Evolutionary conservation across 192 early-diverging fungal genomes (phyloP).

Genomic region (Cladochytrium replicatum): DNA sequence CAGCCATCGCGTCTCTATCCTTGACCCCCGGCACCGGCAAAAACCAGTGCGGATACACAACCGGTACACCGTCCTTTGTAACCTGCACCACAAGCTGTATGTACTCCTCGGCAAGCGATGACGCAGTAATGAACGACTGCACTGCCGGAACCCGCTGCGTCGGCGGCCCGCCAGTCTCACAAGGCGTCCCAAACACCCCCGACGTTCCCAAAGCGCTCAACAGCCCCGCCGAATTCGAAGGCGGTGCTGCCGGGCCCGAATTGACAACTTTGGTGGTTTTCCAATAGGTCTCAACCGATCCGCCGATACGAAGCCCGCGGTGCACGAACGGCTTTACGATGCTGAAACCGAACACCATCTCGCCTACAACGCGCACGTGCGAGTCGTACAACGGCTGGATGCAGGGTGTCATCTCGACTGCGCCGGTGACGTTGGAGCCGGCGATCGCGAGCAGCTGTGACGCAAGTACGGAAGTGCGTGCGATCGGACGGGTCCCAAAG

Average conservation of each 20-base stretch:
- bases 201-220: too few relatives aligned
- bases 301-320: slow-evolving; percentile 83
- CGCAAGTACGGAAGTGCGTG: slow-evolving; percentile 71
- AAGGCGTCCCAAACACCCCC: too few relatives aligned
- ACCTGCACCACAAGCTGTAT: slow-evolving; percentile 82
- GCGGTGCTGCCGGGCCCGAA: too few relatives aligned
- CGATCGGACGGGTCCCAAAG: slow-evolving; percentile 91
- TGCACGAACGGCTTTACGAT: slow-evolving; percentile 83
- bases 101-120: slow-evolving; percentile 84
- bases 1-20: slow-evolving; percentile 52
- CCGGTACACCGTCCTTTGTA: slow-evolving; percentile 77
- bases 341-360: slow-evolving; percentile 71
- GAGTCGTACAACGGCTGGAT: slow-evolving; percentile 77
- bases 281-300: slow-evolving; percentile 98
- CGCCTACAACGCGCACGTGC: slow-evolving; percentile 85
- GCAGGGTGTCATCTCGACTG: slow-evolving; percentile 15
- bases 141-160: too few relatives aligned
- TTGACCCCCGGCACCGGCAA: slow-evolving; percentile 11
- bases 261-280: slow-evolving; percentile 89
- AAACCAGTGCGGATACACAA: slow-evolving; percentile 71
- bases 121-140: slow-evolving; percentile 71
- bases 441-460: slow-evolving; percentile 40
- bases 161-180: too few relatives aligned
- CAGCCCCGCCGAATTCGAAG: too few relatives aligned
- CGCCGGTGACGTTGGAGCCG: slow-evolving; percentile 13